A percentile compares a stretch with the other conserved stretches of the same genome.
Conservation (phyloP, 768 basidiomycete species). For the Russula ochroleuca region DNA sequence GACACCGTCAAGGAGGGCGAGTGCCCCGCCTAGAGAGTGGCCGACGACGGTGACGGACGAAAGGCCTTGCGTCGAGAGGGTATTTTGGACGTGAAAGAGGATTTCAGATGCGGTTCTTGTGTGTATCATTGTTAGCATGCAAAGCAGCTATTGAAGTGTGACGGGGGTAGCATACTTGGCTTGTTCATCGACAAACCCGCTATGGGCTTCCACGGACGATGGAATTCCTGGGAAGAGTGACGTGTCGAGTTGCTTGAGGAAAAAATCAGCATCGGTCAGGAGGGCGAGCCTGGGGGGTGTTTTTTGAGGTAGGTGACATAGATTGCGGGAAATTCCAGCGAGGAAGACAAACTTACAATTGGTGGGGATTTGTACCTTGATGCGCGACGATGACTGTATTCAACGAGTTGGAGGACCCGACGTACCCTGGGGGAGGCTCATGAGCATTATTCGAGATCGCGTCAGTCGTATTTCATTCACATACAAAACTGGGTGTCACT, state of each 20-base stretch:
- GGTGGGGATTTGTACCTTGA: slow-evolving; percentile 37
- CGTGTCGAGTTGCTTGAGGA: slow-evolving; percentile 36
- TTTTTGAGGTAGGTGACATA: not conserved
- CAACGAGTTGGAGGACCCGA: slow-evolving; percentile 46
- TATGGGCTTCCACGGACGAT: slow-evolving; percentile 42
- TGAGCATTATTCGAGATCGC: not conserved
- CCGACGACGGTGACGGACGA: slow-evolving; percentile 16
- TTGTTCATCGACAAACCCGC: slow-evolving; percentile 46
- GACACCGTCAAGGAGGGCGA: slow-evolving; percentile 32
- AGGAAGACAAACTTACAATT: slow-evolving; percentile 30
- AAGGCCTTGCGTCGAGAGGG: not conserved
- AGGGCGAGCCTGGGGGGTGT: slow-evolving; percentile 32
- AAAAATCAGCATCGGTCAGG: slow-evolving; percentile 43
- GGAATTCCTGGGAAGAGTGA: slow-evolving; percentile 49
- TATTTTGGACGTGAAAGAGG: not conserved
- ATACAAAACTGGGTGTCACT: slow-evolving; percentile 41
- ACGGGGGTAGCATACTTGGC: slow-evolving; percentile 36
- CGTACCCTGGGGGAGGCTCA: slow-evolving; percentile 41
- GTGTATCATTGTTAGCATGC: not conserved
- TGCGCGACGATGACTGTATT: slow-evolving; percentile 37
- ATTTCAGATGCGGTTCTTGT: slow-evolving; percentile 9
- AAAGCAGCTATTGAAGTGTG: not conserved
- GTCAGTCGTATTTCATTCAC: not conserved
- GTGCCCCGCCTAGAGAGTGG: slow-evolving; percentile 28
- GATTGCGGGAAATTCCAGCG: not conserved